phyloP scores from a whole-genome alignment of 352 stramenopile species.

The Elongisporangium anandrum region DNA sequence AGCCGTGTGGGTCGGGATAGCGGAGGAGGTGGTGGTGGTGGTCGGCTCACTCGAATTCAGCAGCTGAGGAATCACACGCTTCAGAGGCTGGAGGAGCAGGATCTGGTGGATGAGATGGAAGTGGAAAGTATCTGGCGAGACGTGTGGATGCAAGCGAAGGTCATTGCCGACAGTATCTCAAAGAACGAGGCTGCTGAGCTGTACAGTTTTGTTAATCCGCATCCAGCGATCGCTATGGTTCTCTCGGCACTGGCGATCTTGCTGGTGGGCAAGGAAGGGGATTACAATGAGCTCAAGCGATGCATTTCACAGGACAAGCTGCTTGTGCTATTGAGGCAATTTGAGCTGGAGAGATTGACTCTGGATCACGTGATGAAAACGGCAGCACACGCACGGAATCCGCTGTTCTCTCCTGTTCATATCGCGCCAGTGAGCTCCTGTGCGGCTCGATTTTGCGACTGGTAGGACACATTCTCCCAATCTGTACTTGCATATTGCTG shows the following conservation, averaged over 20 bases:
- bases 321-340: conserved; percentile 32
- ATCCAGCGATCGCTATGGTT: conserved; percentile 77
- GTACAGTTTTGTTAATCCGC: conserved; percentile 75
- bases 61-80: conserved; percentile 10
- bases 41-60: conserved; percentile 5
- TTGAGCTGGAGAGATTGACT: conserved; percentile 36
- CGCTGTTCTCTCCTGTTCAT: conserved; percentile 53
- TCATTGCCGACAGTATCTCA: conserved; percentile 22
- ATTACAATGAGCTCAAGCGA: conserved; percentile 48
- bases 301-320: conserved; percentile 67
- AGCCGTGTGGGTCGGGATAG: conserved; percentile 3
- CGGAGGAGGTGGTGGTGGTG: not conserved
- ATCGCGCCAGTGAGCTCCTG: conserved; percentile 82
- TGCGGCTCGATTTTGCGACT: conserved; percentile 89
- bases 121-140: conserved; percentile 24
- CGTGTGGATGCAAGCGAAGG: conserved; percentile 29
- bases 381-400: conserved; percentile 54
- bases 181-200: conserved; percentile 77
- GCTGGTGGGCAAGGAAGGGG: conserved; percentile 28
- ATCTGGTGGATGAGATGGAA: conserved; percentile 5
- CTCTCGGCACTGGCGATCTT: conserved; percentile 52
- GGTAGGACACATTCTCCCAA: too few species aligned
- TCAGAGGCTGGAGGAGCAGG: conserved; percentile 10
- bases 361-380: conserved; percentile 26
- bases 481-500: too few species aligned